Percentiles rank a stretch among this genome's conserved stretches.
Conservation (phyloP, 179 eudicot genomes). For the Pouteria campechiana region DNA sequence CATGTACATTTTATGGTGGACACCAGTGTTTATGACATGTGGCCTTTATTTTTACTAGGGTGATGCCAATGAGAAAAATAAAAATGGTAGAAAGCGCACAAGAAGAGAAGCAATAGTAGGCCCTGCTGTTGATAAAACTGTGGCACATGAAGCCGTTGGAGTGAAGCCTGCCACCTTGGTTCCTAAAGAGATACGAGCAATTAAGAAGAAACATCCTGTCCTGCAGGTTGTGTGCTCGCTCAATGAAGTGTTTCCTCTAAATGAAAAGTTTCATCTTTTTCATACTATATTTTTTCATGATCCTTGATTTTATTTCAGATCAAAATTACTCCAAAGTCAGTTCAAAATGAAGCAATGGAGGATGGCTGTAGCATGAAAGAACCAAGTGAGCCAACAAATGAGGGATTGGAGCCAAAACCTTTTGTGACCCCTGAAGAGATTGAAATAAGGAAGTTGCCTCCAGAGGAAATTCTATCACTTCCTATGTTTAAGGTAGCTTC, state of each 20-base stretch:
- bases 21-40: background rate
- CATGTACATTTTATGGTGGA: background rate
- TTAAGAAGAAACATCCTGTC: slow-evolving; percentile 79
- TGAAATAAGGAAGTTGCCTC: slow-evolving; percentile 68
- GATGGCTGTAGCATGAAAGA: slow-evolving; percentile 20
- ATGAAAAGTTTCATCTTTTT: background rate
- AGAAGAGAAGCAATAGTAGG: slow-evolving; percentile 76
- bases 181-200: slow-evolving; percentile 71
- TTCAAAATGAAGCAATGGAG: slow-evolving; percentile 28
- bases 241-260: background rate
- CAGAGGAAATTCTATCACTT: slow-evolving; percentile 80
- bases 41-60: slow-evolving; percentile 28
- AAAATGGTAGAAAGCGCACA: slow-evolving; percentile 44
- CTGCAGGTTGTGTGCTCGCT: slow-evolving; percentile 41
- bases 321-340: slow-evolving; percentile 59
- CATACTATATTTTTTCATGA: background rate
- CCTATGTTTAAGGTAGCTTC: slow-evolving; percentile 77
- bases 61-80: slow-evolving; percentile 21
- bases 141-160: slow-evolving; percentile 95
- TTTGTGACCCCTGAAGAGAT: slow-evolving; percentile 64
- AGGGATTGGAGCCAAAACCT: slow-evolving; percentile 21
- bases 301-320: slow-evolving; percentile 38
- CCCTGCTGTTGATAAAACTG: slow-evolving; percentile 78
- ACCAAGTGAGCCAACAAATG: slow-evolving; percentile 15
- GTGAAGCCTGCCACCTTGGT: slow-evolving; percentile 60